Base-by-base conservation (phyloP, 495 filamentous ascomycete species). In the Aspergillus sclerotiicarbonarius region DNA sequence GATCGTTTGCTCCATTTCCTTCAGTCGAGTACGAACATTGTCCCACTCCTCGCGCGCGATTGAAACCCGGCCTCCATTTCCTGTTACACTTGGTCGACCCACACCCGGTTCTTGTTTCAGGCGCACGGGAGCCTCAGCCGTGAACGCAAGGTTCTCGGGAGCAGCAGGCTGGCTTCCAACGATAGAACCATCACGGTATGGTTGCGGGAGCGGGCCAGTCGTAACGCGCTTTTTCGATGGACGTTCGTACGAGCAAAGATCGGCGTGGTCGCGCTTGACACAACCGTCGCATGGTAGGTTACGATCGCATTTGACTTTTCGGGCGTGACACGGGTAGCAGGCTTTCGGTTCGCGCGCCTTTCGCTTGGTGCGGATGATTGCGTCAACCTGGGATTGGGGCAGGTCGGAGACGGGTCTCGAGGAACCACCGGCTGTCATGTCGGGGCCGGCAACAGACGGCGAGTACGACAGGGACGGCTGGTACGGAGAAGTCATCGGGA, bases 251-350 rank as follows among this genome's bases (percentile, higher is more conserved):
- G 85, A 87, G 62, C 87, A 90, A 31, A 90, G 76, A 66, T 85
- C 80, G 8, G 85, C 80, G 66, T 90, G 86, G 56, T 89, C 86
- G 58, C 87, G 79, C 75, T 88, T 89, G 61, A 88, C 80, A 63
- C 87, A 90, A 35, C 87, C 86, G 63, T 89, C 84, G 67, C 87
- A 90, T 1, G 87, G 87, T 46, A 84, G 76, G 54, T 87, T 85
- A 62, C 87, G 86, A 69, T 89, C 86, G 65, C 87, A 90, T 73
- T 87, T 89, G 43, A 89, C 87, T 62, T 90, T 90, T 20, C 87
- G 78, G 68, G 87, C 84, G 59, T 87, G 78, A 69, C 87, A 89
- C 30, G 87, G 86, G 75, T 87, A 90, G 69, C 87, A 90, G 35
- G 87, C 86, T 58, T 78, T 78, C 6, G 76, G 76, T 49, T 77